Evolutionary conservation across 164 flowering plant species (phyloP), one percentile per base, ranked within the genome.

Genomic region (Vitis cinerea): DNA sequence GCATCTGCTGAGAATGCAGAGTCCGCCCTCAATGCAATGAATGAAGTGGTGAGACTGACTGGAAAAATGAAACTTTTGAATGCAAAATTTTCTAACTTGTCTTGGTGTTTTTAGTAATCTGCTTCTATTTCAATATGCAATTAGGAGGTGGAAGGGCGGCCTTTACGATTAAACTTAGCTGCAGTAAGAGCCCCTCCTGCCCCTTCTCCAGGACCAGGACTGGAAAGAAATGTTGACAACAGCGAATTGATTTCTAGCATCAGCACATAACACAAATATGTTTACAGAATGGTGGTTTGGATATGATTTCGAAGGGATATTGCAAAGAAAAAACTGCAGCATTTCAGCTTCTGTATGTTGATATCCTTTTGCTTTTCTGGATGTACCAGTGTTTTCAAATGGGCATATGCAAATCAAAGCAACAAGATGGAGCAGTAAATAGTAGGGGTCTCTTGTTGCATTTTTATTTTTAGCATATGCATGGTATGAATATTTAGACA

Each of bases 71-170:
- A 11, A 17, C 19, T 51, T 61, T 23, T 9, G 56, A 60, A 12
- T n/a, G 63, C 62, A 10, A 14, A 54, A 27, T 37, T 3, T 50
- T 50, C 55, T 62, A 10, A 19, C 5, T 49, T 16, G 47, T 29
- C 16, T 61, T 62, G 14, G 44, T 31, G 48, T 50, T 13, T n/a
- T 23, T 65, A 15, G 16, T 64, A 10, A 12, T 13, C 12, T 57
- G 30, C 31, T 64, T 49, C 27, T 47, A 8, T 51, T 16, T 62
- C 1, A 16, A 64, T 63, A 15, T 71, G 70, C 48, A 31, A 62
- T 19, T 68, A 94, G 98, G 93, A 85, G 75, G 67, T 91, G 50
- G 91, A 88, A 77, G 96, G 97, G 17, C 81, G 98, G 64, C 87
- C 92, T 13, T 65, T 94, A 48, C 78, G 94, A 59, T 72, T 94